Base-by-base conservation (phyloP, 441 rosid genomes). In the Dalechampia spathulata region DNA sequence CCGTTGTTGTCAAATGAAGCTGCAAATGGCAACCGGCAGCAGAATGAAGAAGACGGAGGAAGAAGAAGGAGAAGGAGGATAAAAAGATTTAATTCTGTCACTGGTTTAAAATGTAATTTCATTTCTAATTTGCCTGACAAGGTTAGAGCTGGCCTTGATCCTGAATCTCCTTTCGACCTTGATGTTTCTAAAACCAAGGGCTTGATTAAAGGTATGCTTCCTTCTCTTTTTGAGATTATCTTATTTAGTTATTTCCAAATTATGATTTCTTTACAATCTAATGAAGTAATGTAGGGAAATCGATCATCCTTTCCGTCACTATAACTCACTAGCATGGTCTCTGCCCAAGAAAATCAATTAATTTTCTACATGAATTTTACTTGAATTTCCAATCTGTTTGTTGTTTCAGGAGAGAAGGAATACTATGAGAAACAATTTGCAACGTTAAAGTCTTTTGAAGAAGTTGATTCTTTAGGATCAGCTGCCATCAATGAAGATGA, bases 391-490 rank as follows among this genome's bases (percentile, higher is more conserved):
- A n/a, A n/a, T n/a, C n/a, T n/a, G n/a, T 25, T 26, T 26, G 40
- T 32, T 5, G 7, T 52, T 25, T 12, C 47, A 90, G 96, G 81
- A 8, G 96, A 87, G 54, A 91, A 74, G 72, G 90, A 78, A 40
- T 87, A 91, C 72, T 91, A 91, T 49, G 77, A 85, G 51, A 72
- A 52, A 64, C 98, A 91, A 67, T 58, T 85, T 21, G 79, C 67
- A 25, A 91, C 95, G 3, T 22, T 91, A 49, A 81, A 81, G 68
- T 79, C 93, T 5, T 91, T 91, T 52, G 92, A 83, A 62, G 92
- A 82, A 58, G 95, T 83, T 26, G 98, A 91, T 56, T 60, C 70
- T 49, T 46, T 75, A 47, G 51, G 69, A 44, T 57, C 50, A 30
- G 63, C 75, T 0, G 60, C 68, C 40, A 2, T 28, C 23, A 23